Base-by-base conservation (phyloP, 306 rosid species). In the Echinosophora koreensis region DNA sequence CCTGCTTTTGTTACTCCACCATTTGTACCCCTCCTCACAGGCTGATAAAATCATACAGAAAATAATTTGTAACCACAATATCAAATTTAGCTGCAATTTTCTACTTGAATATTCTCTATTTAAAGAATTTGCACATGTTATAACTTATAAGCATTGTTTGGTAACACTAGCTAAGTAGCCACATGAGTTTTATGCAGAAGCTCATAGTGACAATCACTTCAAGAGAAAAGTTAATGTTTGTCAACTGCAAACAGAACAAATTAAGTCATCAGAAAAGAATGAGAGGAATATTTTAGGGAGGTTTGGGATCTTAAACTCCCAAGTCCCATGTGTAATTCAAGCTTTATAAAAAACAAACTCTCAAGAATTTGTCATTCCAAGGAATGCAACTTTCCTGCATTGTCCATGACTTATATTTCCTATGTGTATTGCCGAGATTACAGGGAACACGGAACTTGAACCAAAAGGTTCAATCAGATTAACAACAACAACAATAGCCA, bases 1-100 rank as follows among this genome's bases (percentile, higher is more conserved):
- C 98, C 98, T 66, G 90, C 84, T 75, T 69, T 85, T 47, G 97
- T 95, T 69, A 95, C 93, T 55, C 89, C 98, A 5, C 97, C 98
- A 81, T 95, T 95, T 32, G 97, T 92, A 46, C 98, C 98, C 86
- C 79, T 95, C 78, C 76, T 89, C 82, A 95, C 98, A 58, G 84
- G 85, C 98, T 95, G 82, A 77, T 47, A 77, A 70, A 77, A 70
- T 67, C 74, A 78, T 28, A 57, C 44, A 27, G 63, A 63, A 63
- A 73, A 32, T 4, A 74, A 60, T 51, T 79, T 50, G 42, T 55
- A 71, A 63, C 61, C 79, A 3, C 55, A 34, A 51, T 59, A 64
- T 70, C 71, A 6, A 73, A 76, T 41, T 71, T 41, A 47, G 62
- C 2, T 15, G 74, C 64, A 61, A 49, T 39, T 16, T 58, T 58